Base-by-base conservation (phyloP, 2,329 filamentous ascomycete species). In the Leptographium radiaticola region DNA sequence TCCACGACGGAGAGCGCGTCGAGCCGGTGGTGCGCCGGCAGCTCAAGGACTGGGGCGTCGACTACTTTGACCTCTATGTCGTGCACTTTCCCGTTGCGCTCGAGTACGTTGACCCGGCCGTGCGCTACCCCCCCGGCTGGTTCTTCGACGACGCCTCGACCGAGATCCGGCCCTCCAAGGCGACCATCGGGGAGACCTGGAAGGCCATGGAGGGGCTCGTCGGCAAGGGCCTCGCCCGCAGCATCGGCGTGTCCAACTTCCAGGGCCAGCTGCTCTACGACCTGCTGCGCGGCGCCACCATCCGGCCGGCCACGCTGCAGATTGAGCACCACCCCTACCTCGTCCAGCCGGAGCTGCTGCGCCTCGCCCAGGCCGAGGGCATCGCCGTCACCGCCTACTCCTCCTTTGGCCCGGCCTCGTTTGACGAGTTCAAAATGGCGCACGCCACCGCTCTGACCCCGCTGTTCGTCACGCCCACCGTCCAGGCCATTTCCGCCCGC, bases 311-410 rank as follows among this genome's bases (percentile, higher is more conserved):
- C 42, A 83, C 85, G 43, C 82, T 93, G 57, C 89, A 94, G 75
- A 84, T 94, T 68, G 88, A 94, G 75, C 87, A 91, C 73, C 89
- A 94, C 76, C 88, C 88, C 31, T 93, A 90, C 77, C 80, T 91
- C 56, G 84, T 86, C 57, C 88, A 94, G 75, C 69, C 74, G 56
- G 76, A 81, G 53, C 79, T 94, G 52, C 67, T 93, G 62, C 72
- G 80, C 62, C 80, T 88, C 51, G 84, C 83, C 62, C 75, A 85
- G 72, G 70, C 73, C 53, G 77, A 89, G 71, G 80, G 81, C 57
- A 84, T 94, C 62, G 75, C 76, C 60, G 77, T 94, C 55, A 93
- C 87, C 4, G 88, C 86, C 51, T 94, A 93, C 76, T 89, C 84
- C 25, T 87, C 84, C 49, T 91, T 93, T 64, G 88, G 88, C 42